Evolutionary conservation across 2,329 filamentous ascomycete genomes (phyloP), one percentile per base, ranked within the genome.

Genomic region (Lecanicillium sp.): DNA sequence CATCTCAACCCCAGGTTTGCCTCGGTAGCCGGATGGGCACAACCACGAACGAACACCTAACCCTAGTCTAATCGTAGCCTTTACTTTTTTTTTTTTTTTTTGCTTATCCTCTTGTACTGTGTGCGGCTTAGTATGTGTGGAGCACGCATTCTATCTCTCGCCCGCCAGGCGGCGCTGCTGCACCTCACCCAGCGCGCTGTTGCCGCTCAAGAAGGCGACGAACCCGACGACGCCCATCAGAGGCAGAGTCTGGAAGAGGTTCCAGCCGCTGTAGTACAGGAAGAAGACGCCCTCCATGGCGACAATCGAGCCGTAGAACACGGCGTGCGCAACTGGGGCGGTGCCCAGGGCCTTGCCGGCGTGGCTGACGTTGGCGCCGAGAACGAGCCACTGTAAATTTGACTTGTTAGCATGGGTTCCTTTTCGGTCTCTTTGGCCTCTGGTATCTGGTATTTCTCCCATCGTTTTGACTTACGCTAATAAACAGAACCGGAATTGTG

Each of bases 211-310:
- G 62, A 95, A 88, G 10, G 87, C 81, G 47, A 90, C 78, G 21
- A 78, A 68, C 14, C 83, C 82, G 24, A 93, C 78, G 36, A 83
- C 69, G 27, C 74, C 74, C 46, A 85, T 82, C 21, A 82, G 83
- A 4, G 90, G 90, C 42, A 98, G 74, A 12, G 81, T 82, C 72
- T 95, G 85, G 76, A 97, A 95, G 38, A 98, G 74, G 61, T 84
- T 95, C 90, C 91, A 96, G 61, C 72, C 81, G 45, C 79, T 85
- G 70, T 97, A 97, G 77, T 98, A 98, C 56, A 95, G 70, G 73
- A 93, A 91, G 70, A 98, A 96, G 49, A 95, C 83, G 14, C 79
- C 86, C 67, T 98, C 93, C 74, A 98, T 87, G 19, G 83, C 82
- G 32, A 95, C 52, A 48, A 98, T 81, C 5, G 90, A 95, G 44